These are phyloP conservation scores for Xylariaceae sp. DNA, from an alignment of 2,329 filamentous ascomycete genomes.

Conservation along the genomic window DNA sequence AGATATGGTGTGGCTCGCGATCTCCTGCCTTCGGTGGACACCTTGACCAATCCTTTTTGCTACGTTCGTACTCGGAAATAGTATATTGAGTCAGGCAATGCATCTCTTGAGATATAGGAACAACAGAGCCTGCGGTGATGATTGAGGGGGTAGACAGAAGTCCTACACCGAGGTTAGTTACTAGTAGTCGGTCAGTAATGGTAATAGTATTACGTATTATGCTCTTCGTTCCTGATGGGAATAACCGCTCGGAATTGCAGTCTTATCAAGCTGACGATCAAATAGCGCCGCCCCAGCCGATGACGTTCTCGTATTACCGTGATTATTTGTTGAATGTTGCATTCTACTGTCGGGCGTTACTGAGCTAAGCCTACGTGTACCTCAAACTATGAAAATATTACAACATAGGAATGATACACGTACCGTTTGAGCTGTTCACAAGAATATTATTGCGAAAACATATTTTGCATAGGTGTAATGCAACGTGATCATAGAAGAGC, in stretches of 20 bases:
- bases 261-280: not conserved
- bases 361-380: not conserved
- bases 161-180: not conserved
- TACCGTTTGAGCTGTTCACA: not conserved
- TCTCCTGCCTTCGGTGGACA: slow-evolving; percentile 2
- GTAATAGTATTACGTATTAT: not conserved
- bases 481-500: no score
- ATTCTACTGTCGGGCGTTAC: not conserved
- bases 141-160: not conserved
- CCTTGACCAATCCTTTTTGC: not conserved
- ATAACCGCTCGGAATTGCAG: not conserved
- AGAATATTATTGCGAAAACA: no score
- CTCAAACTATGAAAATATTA: not conserved
- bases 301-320: no score
- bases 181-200: not conserved
- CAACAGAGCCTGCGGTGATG: not conserved
- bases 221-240: not conserved
- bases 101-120: not conserved
- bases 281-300: no score
- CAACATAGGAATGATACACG: not conserved
- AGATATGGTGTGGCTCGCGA: not conserved
- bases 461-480: no score
- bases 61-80: not conserved
- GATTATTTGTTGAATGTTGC: not conserved
- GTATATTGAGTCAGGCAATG: not conserved